A percentile compares a stretch with the other conserved stretches of the same genome.
These are phyloP conservation scores for Cronartium ribicola DNA, from an alignment of 1,284 basidiomycete genomes.

Conservation along the genomic window DNA sequence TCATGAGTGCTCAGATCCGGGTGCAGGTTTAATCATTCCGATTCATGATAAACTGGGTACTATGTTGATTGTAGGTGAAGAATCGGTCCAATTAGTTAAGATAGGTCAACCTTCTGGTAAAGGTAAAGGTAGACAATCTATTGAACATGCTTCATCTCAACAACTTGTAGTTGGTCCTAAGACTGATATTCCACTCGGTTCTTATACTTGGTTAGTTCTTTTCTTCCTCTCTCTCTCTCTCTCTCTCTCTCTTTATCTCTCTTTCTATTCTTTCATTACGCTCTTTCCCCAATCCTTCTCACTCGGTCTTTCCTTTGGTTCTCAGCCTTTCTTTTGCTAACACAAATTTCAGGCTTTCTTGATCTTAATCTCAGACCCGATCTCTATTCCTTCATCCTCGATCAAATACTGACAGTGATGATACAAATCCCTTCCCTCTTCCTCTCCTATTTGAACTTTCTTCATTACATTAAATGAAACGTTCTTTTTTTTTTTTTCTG, in stretches of 20 bases:
- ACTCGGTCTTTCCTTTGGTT: too few relatives aligned
- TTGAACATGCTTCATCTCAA: conserved; percentile 2
- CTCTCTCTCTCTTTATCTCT: neutral
- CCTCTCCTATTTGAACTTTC: too few relatives aligned
- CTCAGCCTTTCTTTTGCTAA: too few relatives aligned
- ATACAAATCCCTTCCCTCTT: too few relatives aligned
- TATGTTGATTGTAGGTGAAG: conserved; percentile 27
- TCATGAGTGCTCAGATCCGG: conserved; percentile 23
- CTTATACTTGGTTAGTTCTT: conserved; percentile 31
- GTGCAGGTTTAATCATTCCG: conserved; percentile 25
- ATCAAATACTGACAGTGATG: too few relatives aligned
- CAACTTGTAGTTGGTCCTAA: neutral
- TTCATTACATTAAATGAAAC: too few relatives aligned
- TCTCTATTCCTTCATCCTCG: too few relatives aligned
- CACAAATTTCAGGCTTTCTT: too few relatives aligned
- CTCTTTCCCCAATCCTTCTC: too few relatives aligned
- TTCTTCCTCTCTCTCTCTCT: neutral
- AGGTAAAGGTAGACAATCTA: conserved; percentile 1
- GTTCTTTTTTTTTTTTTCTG: too few relatives aligned
- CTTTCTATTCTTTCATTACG: too few relatives aligned
- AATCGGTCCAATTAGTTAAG: conserved; percentile 9
- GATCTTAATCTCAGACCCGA: too few relatives aligned
- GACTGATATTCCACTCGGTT: conserved; percentile 16
- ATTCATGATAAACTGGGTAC: conserved; percentile 7
- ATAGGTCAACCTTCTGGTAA: neutral